Conservation (phyloP, 176 grass and related monocot genomes). For the Miscanthus lutarioriparius region DNA sequence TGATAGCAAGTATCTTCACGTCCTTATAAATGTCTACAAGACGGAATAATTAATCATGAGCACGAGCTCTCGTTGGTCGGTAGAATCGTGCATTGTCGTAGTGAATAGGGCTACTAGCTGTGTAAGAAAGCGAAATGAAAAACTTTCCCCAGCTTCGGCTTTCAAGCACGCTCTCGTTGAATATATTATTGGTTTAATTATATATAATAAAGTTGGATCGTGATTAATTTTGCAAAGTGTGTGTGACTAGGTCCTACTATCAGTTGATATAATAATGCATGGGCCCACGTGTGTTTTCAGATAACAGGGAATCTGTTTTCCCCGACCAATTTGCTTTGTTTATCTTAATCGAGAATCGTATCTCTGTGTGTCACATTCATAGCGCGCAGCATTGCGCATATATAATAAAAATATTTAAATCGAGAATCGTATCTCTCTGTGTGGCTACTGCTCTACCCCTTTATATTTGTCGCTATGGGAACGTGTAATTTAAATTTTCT, state of each 20-base stretch:
- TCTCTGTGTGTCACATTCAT: neutral
- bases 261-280: constrained; percentile 4
- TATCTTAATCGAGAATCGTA: constrained; percentile 32
- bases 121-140: constrained; percentile 22
- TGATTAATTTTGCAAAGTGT: constrained; percentile 2
- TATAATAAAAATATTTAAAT: constrained; percentile 13
- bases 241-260: neutral
- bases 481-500: no score
- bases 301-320: constrained; percentile 33
- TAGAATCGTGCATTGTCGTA: neutral
- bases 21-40: constrained; percentile 37
- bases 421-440: no score
- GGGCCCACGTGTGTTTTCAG: constrained; percentile 5
- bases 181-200: neutral
- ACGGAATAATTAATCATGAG: constrained; percentile 10
- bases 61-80: neutral
- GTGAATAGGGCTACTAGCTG: constrained; percentile 28
- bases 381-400: neutral
- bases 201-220: neutral
- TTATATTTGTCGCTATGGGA: no score
- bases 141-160: neutral
- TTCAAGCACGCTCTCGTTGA: neutral
- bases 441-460: no score
- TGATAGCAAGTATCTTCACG: constrained; percentile 41
- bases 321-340: neutral